Evolutionary conservation across 805 yeast species (phyloP).

Genomic region (Saccharomyces kudriavzevii): DNA sequence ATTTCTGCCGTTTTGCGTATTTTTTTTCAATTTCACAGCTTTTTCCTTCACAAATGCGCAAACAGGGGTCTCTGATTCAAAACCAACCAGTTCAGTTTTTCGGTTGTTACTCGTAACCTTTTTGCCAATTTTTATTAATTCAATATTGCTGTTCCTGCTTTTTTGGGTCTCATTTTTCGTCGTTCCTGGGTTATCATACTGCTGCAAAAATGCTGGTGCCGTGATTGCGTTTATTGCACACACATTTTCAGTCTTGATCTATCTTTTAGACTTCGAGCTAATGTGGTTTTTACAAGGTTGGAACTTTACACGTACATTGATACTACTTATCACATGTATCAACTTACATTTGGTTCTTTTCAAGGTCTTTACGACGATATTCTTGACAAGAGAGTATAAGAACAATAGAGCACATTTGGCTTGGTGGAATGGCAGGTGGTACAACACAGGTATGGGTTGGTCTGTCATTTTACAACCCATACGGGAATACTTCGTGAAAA

Average conservation of each 20-base stretch:
- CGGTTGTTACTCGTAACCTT: conserved; percentile 49
- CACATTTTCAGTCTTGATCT: conserved; percentile 41
- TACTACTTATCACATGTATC: conserved; percentile 53
- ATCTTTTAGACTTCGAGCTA: conserved; percentile 50
- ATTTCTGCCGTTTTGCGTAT: conserved; percentile 59
- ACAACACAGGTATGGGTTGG: conserved; percentile 55
- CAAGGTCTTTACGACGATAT: conserved; percentile 39
- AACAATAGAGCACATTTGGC: conserved; percentile 55
- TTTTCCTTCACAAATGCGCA: conserved; percentile 79
- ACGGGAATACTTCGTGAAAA: conserved; percentile 56
- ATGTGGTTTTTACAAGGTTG: conserved; percentile 64
- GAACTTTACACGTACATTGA: conserved; percentile 49
- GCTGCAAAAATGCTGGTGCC: conserved; percentile 41
- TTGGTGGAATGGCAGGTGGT: conserved; percentile 79
- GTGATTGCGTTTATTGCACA: conserved; percentile 52
- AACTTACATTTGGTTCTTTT: conserved; percentile 52
- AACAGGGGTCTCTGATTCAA: conserved; percentile 58
- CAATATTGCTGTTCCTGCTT: conserved; percentile 25
- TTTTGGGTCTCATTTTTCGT: conserved; percentile 39
- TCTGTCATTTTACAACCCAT: conserved; percentile 51
- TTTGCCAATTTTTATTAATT: conserved; percentile 40
- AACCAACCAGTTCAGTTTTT: conserved; percentile 48
- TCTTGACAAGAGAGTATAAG: conserved; percentile 55
- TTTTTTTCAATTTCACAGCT: conserved; percentile 62
- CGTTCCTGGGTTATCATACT: conserved; percentile 42